Evolutionary conservation across 352 stramenopile genomes (phyloP), one percentile per base, ranked within the genome.

Genomic region (Halophytophthora polymorphica): DNA sequence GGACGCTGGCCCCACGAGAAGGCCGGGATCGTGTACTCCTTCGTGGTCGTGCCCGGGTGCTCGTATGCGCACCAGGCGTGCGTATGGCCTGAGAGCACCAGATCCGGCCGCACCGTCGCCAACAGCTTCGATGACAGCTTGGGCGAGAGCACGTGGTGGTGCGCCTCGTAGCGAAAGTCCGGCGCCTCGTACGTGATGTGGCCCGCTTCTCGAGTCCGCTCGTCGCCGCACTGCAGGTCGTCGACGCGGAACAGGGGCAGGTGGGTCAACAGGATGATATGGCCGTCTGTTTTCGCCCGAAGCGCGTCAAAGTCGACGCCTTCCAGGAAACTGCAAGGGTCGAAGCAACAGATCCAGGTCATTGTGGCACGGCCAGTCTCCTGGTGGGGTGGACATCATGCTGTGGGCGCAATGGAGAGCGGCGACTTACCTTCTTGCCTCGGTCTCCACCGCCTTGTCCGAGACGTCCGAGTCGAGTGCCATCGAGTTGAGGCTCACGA

Each of bases 171-270:
- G 45, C 51, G 48, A 47, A 88, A 90, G 15, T 53, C 65, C 5
- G 82, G 82, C 36, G 82, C 64, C 55, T 90, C 79, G 63, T 90
- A 93, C n/a, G 82, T 93, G 35, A 89, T 58, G 46, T 90, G 79
- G n/a, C 77, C 82, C 2, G 53, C 31, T 39, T 92, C 79, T 3
- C 35, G 41, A n/a, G 57, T 43, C 17, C 79, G 75, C 38, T 71
- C 48, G 4, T 70, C 45, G 5, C 82, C 82, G 35, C 79, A 90
- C 31, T 58, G 61, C 19, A 87, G 47, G 44, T 90, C 79, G 33
- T 90, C 66, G 8, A 54, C 28, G 12, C 79, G 77, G 43, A 66
- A 79, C 1, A 90, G 69, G 15, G 79, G 79, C 29, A 90, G 35
- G 44, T 90, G 79, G 0, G 77, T 82, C 29, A 90, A 60, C 19